Percentiles rank a stretch among this genome's conserved stretches.
Evolutionary conservation across 1,139 yeast genomes (phyloP).

Genomic region (Geotrichum citri-aurantii): DNA sequence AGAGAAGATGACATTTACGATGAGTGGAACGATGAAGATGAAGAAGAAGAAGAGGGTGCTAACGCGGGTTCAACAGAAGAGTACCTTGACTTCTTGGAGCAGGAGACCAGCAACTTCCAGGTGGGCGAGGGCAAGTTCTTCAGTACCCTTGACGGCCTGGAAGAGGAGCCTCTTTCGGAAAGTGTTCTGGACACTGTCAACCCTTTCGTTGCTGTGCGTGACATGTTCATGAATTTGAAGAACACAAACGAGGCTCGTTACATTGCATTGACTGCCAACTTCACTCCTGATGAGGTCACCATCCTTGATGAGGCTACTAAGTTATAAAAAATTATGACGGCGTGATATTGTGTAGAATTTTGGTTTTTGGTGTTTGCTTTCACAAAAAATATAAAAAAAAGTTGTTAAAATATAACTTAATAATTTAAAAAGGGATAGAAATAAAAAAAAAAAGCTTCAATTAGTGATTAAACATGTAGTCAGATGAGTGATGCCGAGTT

Average conservation of each 20-base stretch:
- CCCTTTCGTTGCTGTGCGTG: slow-evolving; percentile 50
- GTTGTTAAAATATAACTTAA: background rate
- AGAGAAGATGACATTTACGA: slow-evolving; percentile 14
- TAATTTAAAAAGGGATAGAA: background rate
- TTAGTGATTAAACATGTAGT: background rate
- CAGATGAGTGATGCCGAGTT: background rate
- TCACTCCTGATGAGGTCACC: slow-evolving; percentile 36
- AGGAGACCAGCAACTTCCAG: slow-evolving; percentile 6
- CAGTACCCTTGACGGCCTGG: slow-evolving; percentile 44
- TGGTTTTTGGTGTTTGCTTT: background rate
- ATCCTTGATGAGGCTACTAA: slow-evolving; percentile 22
- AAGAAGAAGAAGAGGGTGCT: slow-evolving; percentile 8
- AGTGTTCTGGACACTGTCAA: slow-evolving; percentile 73
- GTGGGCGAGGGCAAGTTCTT: slow-evolving; percentile 1
- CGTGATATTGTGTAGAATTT: background rate
- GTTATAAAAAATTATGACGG: background rate
- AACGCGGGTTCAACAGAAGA: slow-evolving; percentile 26
- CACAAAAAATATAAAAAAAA: background rate
- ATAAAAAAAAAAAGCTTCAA: background rate
- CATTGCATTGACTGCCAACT: slow-evolving; percentile 26
- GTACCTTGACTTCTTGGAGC: slow-evolving; percentile 31
- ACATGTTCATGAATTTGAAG: slow-evolving; percentile 38
- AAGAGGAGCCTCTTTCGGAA: slow-evolving; percentile 76
- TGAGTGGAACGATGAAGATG: slow-evolving; percentile 28
- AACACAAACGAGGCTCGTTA: slow-evolving; percentile 31